Conservation (phyloP, 768 basidiomycete species). For the Auriscalpium orientale region DNA sequence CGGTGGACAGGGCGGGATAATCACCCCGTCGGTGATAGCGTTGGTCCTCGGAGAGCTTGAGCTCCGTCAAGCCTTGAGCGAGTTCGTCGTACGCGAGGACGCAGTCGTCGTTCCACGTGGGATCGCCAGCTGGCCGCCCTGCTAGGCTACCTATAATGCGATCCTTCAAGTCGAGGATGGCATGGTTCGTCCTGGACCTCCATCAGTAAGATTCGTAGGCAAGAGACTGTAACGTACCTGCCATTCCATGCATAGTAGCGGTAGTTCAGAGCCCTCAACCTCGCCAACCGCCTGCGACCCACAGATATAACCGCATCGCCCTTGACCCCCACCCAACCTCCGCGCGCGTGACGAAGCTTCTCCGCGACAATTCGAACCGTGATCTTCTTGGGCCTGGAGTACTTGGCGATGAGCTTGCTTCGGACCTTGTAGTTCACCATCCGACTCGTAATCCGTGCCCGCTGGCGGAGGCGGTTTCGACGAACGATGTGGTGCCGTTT, state of each 20-base stretch:
- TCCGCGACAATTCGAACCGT: background rate
- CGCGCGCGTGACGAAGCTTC: background rate
- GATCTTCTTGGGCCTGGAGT: background rate
- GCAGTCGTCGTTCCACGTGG: background rate
- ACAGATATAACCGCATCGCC: background rate
- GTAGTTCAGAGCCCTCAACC: no score
- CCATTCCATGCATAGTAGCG: background rate
- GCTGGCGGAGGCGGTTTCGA: no score
- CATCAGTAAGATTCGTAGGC: background rate
- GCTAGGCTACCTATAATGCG: background rate
- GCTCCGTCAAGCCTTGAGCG: background rate
- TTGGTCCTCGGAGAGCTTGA: background rate
- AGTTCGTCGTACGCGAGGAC: background rate
- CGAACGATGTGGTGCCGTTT: background rate
- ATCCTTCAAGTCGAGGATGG: background rate
- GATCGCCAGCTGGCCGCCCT: background rate
- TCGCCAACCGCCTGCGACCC: background rate
- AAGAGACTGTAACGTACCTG: background rate
- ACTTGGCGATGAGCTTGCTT: background rate
- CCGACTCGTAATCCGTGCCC: no score
- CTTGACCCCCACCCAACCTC: background rate
- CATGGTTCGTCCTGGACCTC: background rate
- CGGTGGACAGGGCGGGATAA: background rate
- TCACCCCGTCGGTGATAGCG: background rate
- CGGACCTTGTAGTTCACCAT: background rate